Evolutionary conservation across 345 rosid species (phyloP).

Genomic region (Raphanus raphanistrum): DNA sequence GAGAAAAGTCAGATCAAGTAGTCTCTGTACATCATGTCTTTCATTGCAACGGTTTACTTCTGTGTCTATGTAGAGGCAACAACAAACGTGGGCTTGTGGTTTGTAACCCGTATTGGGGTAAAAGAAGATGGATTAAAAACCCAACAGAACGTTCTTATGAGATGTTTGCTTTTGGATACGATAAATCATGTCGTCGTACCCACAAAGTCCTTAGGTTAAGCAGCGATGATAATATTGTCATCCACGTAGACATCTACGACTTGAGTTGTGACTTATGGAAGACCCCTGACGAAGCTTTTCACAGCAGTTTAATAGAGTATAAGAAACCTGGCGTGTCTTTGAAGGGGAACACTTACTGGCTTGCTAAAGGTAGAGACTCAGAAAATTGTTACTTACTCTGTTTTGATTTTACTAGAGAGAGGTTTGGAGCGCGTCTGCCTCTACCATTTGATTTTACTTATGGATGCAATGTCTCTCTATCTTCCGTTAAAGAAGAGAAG

Average conservation of each 20-base stretch:
- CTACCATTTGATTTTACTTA: background rate
- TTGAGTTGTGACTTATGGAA: background rate
- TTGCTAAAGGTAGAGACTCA: background rate
- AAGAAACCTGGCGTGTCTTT: background rate
- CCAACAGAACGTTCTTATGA: background rate
- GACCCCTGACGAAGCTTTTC: background rate
- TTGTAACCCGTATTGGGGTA: background rate
- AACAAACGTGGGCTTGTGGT: background rate
- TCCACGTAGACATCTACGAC: background rate
- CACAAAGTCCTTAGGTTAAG: background rate
- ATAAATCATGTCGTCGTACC: background rate
- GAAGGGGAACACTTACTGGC: background rate
- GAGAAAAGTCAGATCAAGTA: background rate
- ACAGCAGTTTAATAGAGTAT: background rate
- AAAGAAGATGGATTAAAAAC: background rate
- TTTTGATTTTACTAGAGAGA: background rate
- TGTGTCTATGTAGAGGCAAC: background rate
- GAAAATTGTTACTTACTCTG: background rate
- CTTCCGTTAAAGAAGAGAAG: background rate
- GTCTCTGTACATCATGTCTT: background rate
- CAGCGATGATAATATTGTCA: background rate
- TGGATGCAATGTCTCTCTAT: background rate
- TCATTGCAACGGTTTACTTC: background rate
- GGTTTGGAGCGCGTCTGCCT: background rate
- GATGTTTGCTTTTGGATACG: background rate